A percentile compares a stretch with the other conserved stretches of the same genome.
Conservation (phyloP, 2,329 filamentous ascomycete genomes). For the Monosporascus ibericus region DNA sequence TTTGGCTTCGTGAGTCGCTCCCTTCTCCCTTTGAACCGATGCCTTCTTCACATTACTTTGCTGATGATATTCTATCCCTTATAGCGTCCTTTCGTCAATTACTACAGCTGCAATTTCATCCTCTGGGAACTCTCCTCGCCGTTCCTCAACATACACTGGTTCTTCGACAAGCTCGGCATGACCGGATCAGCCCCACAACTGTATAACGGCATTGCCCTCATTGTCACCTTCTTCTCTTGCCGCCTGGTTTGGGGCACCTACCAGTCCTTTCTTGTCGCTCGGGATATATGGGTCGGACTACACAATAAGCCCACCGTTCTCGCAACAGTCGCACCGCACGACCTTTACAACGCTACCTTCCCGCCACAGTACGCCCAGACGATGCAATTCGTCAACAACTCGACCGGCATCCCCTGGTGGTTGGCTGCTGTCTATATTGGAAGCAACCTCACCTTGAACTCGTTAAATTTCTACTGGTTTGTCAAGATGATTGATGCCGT, state of each 20-base stretch:
- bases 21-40: constrained; percentile 3
- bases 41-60: neutral
- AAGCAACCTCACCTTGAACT: constrained; percentile 67
- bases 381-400: constrained; percentile 44
- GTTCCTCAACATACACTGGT: constrained; percentile 87
- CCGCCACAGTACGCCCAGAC: constrained; percentile 32
- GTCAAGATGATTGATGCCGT: constrained; percentile 79
- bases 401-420: constrained; percentile 59
- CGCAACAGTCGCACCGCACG: constrained; percentile 26
- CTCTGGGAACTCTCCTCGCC: constrained; percentile 83
- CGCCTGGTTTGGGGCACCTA: constrained; percentile 75
- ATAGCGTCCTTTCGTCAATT: constrained; percentile 78
- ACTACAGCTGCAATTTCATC: constrained; percentile 74
- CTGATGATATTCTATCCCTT: neutral
- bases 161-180: constrained; percentile 79
- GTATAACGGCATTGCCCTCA: constrained; percentile 68
- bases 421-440: constrained; percentile 61
- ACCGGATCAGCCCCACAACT: constrained; percentile 70
- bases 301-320: constrained; percentile 32
- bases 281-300: constrained; percentile 60
- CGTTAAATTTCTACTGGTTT: constrained; percentile 81
- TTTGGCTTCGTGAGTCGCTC: constrained; percentile 67
- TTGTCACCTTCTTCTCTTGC: constrained; percentile 69
- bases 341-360: constrained; percentile 26
- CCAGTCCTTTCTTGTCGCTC: constrained; percentile 62